Percentiles rank a stretch among this genome's conserved stretches.
Evolutionary conservation across 1,139 yeast genomes (phyloP).

Genomic region (Waltiozyma sp.): DNA sequence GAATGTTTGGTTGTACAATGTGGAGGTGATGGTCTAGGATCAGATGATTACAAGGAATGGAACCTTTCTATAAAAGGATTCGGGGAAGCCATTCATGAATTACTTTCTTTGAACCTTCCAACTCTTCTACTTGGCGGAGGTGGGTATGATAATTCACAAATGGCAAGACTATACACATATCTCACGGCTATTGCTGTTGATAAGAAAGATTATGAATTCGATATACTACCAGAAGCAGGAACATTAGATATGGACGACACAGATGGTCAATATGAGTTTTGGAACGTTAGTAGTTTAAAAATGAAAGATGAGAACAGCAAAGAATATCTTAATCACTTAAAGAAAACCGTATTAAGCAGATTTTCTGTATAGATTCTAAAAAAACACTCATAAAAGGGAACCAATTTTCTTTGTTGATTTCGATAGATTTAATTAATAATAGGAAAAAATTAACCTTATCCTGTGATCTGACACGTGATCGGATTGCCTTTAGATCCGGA

Average conservation of each 20-base stretch:
- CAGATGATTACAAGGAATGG: constrained; percentile 59
- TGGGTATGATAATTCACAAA: constrained; percentile 55
- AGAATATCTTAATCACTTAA: constrained; percentile 16
- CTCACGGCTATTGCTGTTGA: constrained; percentile 30
- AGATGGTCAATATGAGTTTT: constrained; percentile 40
- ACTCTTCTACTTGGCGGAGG: constrained; percentile 65
- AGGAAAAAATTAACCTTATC: too few relatives aligned
- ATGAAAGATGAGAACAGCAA: constrained; percentile 32
- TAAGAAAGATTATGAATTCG: constrained; percentile 14
- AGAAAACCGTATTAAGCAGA: background rate
- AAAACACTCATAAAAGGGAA: too few relatives aligned
- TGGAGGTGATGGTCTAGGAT: constrained; percentile 62
- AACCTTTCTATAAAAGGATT: constrained; percentile 48
- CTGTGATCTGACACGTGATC: too few relatives aligned
- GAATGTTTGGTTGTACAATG: constrained; percentile 51
- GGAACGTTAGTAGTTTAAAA: constrained; percentile 28
- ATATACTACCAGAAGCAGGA: constrained; percentile 35
- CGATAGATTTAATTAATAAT: too few relatives aligned
- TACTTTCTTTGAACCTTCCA: constrained; percentile 25
- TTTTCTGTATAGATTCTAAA: too few relatives aligned
- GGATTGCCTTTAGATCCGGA: too few relatives aligned
- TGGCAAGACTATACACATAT: constrained; percentile 57
- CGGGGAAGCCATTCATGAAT: constrained; percentile 25
- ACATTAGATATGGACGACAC: constrained; percentile 23
- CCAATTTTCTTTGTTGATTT: too few relatives aligned